phyloP scores from a whole-genome alignment of 2,329 filamentous ascomycete genomes.

The Verticillium nubilum region DNA sequence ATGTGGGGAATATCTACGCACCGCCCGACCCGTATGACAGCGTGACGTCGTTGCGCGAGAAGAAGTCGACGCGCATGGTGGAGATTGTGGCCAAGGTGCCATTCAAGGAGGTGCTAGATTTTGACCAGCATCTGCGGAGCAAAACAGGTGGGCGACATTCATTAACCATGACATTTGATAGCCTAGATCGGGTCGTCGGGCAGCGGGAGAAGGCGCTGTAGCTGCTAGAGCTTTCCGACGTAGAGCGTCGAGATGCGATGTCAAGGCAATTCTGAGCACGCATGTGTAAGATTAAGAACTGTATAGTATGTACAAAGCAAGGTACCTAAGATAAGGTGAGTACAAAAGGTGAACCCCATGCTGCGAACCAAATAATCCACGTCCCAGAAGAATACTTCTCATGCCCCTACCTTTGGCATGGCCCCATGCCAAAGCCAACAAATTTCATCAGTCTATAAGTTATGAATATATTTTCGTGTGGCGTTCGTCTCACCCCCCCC shows the following conservation, averaged over 20 bases:
- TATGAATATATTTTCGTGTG: background rate
- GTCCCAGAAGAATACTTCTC: too few species aligned
- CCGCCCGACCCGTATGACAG: slow-evolving; percentile 77
- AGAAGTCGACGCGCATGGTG: slow-evolving; percentile 44
- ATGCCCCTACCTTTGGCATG: background rate
- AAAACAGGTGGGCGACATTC: slow-evolving; percentile 76
- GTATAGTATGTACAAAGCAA: background rate
- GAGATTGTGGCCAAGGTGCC: slow-evolving; percentile 83
- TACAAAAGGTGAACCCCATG: background rate
- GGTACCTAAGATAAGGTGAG: too few species aligned
- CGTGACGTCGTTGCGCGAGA: slow-evolving; percentile 49
- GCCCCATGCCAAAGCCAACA: background rate
- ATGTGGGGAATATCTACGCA: slow-evolving; percentile 73
- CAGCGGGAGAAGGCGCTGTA: slow-evolving; percentile 45
- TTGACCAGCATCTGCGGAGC: slow-evolving; percentile 81
- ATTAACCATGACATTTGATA: slow-evolving; percentile 54
- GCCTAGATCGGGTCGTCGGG: slow-evolving; percentile 50
- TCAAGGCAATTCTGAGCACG: too few species aligned
- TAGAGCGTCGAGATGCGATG: too few species aligned
- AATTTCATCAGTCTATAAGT: background rate
- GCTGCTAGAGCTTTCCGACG: too few species aligned
- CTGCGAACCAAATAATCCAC: background rate
- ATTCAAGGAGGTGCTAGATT: slow-evolving; percentile 94
- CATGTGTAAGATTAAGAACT: background rate
- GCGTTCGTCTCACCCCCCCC: too few species aligned